Percentiles rank a stretch among this genome's conserved stretches.
phyloP scores from a whole-genome alignment of 73 alveolate genomes.

The Tetrahymena thermophila region DNA sequence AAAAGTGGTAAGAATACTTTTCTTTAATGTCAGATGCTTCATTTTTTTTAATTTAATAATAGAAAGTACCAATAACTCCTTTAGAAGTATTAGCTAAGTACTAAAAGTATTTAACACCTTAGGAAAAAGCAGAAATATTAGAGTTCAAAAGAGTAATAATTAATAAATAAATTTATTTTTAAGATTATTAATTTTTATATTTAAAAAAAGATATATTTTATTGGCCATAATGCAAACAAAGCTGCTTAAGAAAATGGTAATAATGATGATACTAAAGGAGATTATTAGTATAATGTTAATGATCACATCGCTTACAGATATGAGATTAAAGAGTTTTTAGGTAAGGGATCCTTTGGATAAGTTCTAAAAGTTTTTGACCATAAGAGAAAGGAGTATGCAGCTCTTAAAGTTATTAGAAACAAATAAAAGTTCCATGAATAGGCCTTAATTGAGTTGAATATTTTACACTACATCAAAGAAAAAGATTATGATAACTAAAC shows the following conservation, averaged over 20 bases:
- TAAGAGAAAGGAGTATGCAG: constrained; percentile 68
- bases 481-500: constrained; percentile 42
- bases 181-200: too few relatives aligned
- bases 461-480: constrained; percentile 54
- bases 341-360: constrained; percentile 95
- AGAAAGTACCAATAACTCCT: neutral
- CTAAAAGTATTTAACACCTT: neutral
- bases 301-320: constrained; percentile 88
- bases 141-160: neutral
- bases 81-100: neutral
- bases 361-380: constrained; percentile 89
- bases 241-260: constrained; percentile 14
- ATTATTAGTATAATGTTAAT: constrained; percentile 62
- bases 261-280: constrained; percentile 84
- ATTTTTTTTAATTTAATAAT: too few relatives aligned
- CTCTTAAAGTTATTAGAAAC: constrained; percentile 86
- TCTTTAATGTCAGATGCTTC: too few relatives aligned
- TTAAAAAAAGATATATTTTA: constrained; percentile 6
- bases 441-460: constrained; percentile 84
- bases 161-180: neutral
- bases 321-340: constrained; percentile 79
- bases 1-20: neutral
- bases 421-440: constrained; percentile 79
- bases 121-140: neutral
- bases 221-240: constrained; percentile 3